phyloP scores from a whole-genome alignment of 176 grass and related monocot genomes.

The Lolium rigidum region DNA sequence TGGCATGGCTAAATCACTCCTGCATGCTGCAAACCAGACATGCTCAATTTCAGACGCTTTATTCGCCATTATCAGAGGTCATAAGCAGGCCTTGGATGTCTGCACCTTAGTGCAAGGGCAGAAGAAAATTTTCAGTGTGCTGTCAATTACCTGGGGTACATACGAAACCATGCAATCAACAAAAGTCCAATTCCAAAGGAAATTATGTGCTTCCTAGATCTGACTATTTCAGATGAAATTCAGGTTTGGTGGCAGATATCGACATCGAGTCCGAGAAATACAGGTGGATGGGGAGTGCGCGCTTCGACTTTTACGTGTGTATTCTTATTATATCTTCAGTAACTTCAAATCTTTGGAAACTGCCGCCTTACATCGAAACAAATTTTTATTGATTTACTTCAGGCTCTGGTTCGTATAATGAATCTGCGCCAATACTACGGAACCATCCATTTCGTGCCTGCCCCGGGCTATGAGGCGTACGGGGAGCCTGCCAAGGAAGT shows the following conservation, averaged over 20 bases:
- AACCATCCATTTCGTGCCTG: conserved; percentile 65
- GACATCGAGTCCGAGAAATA: conserved; percentile 88
- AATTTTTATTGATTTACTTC: conserved; percentile 10
- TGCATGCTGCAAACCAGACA: conserved; percentile 57
- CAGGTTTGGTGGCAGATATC: conserved; percentile 91
- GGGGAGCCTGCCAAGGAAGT: conserved; percentile 60
- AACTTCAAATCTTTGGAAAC: background rate
- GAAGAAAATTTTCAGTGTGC: conserved; percentile 72
- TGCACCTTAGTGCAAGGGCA: conserved; percentile 68
- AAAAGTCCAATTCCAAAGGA: background rate
- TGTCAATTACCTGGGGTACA: conserved; percentile 88
- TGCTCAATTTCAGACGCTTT: conserved; percentile 71
- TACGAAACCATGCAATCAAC: conserved; percentile 30
- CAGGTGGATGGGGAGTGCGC: conserved; percentile 89
- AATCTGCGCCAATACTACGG: conserved; percentile 69
- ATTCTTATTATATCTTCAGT: background rate
- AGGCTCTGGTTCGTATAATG: conserved; percentile 77
- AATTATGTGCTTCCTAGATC: background rate
- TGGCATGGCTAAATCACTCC: conserved; percentile 91
- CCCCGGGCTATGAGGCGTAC: conserved; percentile 73
- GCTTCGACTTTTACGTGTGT: conserved; percentile 84
- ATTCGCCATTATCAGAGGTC: conserved; percentile 86
- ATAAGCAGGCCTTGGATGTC: conserved; percentile 71
- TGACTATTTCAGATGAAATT: conserved; percentile 3
- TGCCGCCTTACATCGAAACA: background rate